These are phyloP conservation scores for Calonectria pseudoturangicola DNA, from an alignment of 2,329 filamentous ascomycete genomes.

Conservation along the genomic window DNA sequence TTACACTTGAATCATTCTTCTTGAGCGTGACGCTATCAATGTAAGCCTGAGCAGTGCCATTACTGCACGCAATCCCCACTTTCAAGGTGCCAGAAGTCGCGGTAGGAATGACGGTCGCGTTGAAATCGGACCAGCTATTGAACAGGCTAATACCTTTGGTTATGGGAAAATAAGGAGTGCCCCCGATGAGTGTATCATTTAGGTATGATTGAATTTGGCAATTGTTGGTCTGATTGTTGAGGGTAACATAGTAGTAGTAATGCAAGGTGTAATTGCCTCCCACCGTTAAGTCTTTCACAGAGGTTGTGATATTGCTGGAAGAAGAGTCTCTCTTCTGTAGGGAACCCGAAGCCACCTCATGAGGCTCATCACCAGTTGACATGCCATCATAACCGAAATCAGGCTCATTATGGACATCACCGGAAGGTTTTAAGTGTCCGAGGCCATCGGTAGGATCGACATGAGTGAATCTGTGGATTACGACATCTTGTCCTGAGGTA, in stretches of 20 bases:
- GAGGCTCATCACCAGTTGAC: background rate
- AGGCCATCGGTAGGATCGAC: background rate
- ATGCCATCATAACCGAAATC: background rate
- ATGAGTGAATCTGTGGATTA: background rate
- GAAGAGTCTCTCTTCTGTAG: background rate
- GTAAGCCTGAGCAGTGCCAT: slow-evolving; percentile 2
- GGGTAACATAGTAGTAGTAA: slow-evolving; percentile 17
- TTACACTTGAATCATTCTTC: background rate
- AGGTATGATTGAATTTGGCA: slow-evolving; percentile 13
- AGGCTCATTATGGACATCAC: background rate
- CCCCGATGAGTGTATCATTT: background rate
- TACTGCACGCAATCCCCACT: background rate
- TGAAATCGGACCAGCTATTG: slow-evolving; percentile 13
- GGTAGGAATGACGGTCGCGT: background rate
- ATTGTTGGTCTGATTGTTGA: slow-evolving; percentile 5
- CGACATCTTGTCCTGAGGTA: background rate
- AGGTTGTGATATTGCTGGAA: background rate
- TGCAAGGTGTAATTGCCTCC: background rate
- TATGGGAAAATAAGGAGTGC: background rate
- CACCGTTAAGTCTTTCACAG: slow-evolving; percentile 1
- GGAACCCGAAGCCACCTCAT: too few species aligned
- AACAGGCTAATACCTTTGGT: background rate
- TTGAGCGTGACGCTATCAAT: background rate
- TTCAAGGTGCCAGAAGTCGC: background rate
- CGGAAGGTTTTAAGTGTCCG: too few species aligned